phyloP scores from a whole-genome alignment of 352 stramenopile genomes.

The Globisporangium cederbergense region DNA sequence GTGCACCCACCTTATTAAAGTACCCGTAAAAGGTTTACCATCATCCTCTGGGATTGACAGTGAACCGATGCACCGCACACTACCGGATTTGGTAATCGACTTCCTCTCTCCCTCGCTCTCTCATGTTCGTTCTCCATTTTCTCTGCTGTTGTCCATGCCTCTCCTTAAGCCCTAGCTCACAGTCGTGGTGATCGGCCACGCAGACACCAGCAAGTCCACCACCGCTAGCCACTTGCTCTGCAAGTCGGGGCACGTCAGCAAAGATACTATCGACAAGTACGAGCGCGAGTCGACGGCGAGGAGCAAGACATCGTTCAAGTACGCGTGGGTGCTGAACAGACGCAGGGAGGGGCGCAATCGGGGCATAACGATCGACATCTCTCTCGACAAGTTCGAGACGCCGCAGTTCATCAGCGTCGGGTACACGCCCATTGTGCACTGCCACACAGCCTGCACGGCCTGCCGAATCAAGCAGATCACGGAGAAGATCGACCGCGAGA shows the following conservation, averaged over 20 bases:
- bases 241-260: slow-evolving; percentile 28
- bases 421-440: slow-evolving; percentile 96
- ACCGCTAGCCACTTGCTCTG: slow-evolving; percentile 99
- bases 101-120: too few species aligned
- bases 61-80: too few species aligned
- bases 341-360: slow-evolving; percentile 95
- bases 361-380: slow-evolving; percentile 95
- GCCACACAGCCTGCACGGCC: slow-evolving; percentile 95
- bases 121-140: too few species aligned
- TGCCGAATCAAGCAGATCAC: slow-evolving; percentile 95
- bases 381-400: slow-evolving; percentile 97
- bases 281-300: too few species aligned
- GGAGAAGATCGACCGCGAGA: slow-evolving; percentile 96
- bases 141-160: not conserved
- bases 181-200: slow-evolving; percentile 95
- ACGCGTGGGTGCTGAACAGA: slow-evolving; percentile 98
- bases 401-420: slow-evolving; percentile 91
- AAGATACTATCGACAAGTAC: too few species aligned
- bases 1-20: too few species aligned
- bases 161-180: slow-evolving; percentile 87
- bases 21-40: too few species aligned
- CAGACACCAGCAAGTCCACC: slow-evolving; percentile 98
- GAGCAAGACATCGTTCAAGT: slow-evolving; percentile 98
- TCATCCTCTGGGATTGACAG: too few species aligned
- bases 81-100: too few species aligned